Evolutionary conservation across 1,139 yeast species (phyloP).

Genomic region (Debaryomyces sp.): DNA sequence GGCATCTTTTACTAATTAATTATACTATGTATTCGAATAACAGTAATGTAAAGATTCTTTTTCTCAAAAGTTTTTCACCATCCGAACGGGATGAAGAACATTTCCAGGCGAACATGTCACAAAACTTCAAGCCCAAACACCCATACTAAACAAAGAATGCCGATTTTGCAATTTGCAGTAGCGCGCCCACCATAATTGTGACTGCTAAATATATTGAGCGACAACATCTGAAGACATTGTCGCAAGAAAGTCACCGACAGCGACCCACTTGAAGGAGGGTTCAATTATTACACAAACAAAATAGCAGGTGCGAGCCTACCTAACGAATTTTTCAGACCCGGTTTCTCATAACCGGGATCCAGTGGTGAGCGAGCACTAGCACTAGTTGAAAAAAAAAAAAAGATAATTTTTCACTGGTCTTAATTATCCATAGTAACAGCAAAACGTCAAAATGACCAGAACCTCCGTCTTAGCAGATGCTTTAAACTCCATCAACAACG

Average conservation of each 20-base stretch:
- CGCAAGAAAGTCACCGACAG: not conserved
- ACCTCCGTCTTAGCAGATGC: constrained; percentile 99
- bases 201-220: not conserved
- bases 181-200: constrained; percentile 3
- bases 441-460: constrained; percentile 76
- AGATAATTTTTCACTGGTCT: constrained; percentile 5
- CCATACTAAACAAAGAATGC: not conserved
- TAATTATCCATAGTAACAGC: not conserved
- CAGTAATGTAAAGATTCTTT: not conserved
- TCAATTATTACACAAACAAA: too few relatives aligned
- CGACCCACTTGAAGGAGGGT: too few relatives aligned
- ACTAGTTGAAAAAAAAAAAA: constrained; percentile 2
- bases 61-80: constrained; percentile 10
- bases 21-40: constrained; percentile 6
- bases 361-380: not conserved
- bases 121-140: constrained; percentile 5
- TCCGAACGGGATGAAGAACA: constrained; percentile 2
- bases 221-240: not conserved
- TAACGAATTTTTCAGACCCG: not conserved
- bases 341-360: not conserved
- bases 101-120: constrained; percentile 4
- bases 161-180: not conserved
- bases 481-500: constrained; percentile 96
- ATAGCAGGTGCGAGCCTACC: not conserved
- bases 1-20: constrained; percentile 32